Conservation (phyloP, 164 flowering plant species). For the Berberis vulgaris region DNA sequence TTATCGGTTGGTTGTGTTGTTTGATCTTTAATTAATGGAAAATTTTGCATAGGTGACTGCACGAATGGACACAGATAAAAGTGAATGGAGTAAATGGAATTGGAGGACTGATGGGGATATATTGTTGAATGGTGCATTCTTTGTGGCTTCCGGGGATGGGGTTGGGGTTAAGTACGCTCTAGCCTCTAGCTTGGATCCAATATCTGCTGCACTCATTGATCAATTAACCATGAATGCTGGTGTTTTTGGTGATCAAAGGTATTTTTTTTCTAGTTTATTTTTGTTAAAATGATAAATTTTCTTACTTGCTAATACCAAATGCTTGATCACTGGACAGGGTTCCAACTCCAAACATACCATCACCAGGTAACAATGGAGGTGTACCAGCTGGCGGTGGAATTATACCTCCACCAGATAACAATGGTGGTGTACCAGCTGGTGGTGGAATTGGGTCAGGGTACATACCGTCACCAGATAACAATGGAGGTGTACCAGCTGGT, state of each 20-base stretch:
- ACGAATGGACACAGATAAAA: slow-evolving; percentile 56
- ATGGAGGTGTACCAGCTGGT: background rate
- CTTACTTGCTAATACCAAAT: no score
- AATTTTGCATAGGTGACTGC: slow-evolving; percentile 47
- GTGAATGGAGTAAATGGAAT: slow-evolving; percentile 62
- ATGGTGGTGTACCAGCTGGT: background rate
- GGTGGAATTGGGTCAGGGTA: background rate
- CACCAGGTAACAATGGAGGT: background rate
- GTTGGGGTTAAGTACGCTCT: slow-evolving; percentile 27
- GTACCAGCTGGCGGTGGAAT: background rate
- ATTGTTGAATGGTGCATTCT: slow-evolving; percentile 77
- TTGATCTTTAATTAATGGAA: background rate
- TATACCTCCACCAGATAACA: background rate
- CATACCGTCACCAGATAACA: background rate
- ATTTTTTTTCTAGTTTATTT: background rate
- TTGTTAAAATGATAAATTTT: background rate
- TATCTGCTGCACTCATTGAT: slow-evolving; percentile 39
- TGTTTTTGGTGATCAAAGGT: slow-evolving; percentile 53
- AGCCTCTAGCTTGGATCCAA: slow-evolving; percentile 64
- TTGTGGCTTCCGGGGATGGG: slow-evolving; percentile 70
- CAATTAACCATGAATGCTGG: slow-evolving; percentile 68
- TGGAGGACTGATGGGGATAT: slow-evolving; percentile 82
- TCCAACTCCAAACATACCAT: background rate
- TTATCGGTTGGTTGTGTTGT: no score
- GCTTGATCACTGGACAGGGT: background rate